Evolutionary conservation across 2,329 filamentous ascomycete genomes (phyloP).

Genomic region (Myriosclerotinia scirpicola): DNA sequence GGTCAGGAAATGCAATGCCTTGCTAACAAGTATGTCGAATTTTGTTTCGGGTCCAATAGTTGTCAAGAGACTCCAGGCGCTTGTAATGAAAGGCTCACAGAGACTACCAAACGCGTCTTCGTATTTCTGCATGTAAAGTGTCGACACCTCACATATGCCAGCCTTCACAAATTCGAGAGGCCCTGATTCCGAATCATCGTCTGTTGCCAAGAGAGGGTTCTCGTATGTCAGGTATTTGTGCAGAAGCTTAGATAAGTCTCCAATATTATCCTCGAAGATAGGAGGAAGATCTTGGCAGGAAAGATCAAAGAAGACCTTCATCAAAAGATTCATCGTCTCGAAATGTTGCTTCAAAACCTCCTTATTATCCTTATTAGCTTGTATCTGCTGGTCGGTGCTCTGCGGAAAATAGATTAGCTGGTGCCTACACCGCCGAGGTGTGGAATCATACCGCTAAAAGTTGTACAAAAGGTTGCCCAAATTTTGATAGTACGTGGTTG

Average conservation of each 20-base stretch:
- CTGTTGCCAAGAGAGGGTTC: constrained; percentile 77
- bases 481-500: constrained; percentile 87
- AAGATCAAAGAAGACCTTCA: constrained; percentile 93
- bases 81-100: constrained; percentile 80
- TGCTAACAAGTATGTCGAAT: constrained; percentile 92
- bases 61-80: constrained; percentile 88
- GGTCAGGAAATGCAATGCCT: constrained; percentile 90
- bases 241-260: constrained; percentile 72
- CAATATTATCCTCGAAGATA: constrained; percentile 86
- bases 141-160: constrained; percentile 87
- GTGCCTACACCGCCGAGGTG: constrained; percentile 16
- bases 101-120: constrained; percentile 87
- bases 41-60: constrained; percentile 84
- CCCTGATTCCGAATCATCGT: constrained; percentile 87
- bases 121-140: constrained; percentile 91
- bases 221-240: constrained; percentile 93
- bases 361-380: constrained; percentile 74
- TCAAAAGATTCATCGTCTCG: constrained; percentile 79
- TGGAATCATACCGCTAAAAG: constrained; percentile 64
- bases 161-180: constrained; percentile 84
- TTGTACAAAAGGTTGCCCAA: constrained; percentile 78
- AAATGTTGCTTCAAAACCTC: constrained; percentile 74
- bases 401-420: constrained; percentile 39
- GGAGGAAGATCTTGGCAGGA: constrained; percentile 97
- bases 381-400: constrained; percentile 70